Percentiles rank a stretch among this genome's conserved stretches.
These are phyloP conservation scores for Amauroascus verrucosus DNA, from an alignment of 2,329 filamentous ascomycete species.

Conservation along the genomic window DNA sequence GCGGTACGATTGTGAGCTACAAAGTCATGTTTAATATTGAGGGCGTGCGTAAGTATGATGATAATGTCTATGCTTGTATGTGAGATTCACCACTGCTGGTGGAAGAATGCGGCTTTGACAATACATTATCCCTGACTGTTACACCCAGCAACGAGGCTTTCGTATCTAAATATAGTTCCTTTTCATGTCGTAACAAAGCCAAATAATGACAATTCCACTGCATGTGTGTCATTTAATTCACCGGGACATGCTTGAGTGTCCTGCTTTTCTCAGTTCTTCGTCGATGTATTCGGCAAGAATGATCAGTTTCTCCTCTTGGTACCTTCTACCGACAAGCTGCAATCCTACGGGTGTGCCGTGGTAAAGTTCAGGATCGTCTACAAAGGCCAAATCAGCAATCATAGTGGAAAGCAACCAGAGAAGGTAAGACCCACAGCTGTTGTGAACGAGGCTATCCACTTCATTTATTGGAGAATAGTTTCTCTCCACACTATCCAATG, in stretches of 20 bases:
- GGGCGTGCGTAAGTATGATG: too few species aligned
- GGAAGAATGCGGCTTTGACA: too few species aligned
- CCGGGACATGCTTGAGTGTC: not conserved
- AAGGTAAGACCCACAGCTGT: constrained; percentile 37
- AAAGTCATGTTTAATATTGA: too few species aligned
- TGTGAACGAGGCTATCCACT: constrained; percentile 35
- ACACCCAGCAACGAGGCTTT: too few species aligned
- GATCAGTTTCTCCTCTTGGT: constrained; percentile 44
- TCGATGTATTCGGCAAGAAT: constrained; percentile 28
- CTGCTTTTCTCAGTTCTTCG: constrained; percentile 11
- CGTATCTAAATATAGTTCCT: too few species aligned
- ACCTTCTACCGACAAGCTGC: constrained; percentile 41
- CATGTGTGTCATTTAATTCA: too few species aligned
- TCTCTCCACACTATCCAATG: constrained; percentile 35
- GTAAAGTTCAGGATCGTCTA: constrained; percentile 42
- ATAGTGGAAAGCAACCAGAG: not conserved
- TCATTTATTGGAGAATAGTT: constrained; percentile 34
- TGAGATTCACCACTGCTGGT: too few species aligned
- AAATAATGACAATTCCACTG: too few species aligned
- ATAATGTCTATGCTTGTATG: too few species aligned
- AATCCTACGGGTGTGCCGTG: constrained; percentile 41
- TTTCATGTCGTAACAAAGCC: too few species aligned
- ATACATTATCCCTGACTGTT: too few species aligned
- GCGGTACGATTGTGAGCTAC: not conserved
- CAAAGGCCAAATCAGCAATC: not conserved